These are phyloP conservation scores for Bipolaris cookei DNA, from an alignment of 2,329 filamentous ascomycete genomes.

Conservation along the genomic window DNA sequence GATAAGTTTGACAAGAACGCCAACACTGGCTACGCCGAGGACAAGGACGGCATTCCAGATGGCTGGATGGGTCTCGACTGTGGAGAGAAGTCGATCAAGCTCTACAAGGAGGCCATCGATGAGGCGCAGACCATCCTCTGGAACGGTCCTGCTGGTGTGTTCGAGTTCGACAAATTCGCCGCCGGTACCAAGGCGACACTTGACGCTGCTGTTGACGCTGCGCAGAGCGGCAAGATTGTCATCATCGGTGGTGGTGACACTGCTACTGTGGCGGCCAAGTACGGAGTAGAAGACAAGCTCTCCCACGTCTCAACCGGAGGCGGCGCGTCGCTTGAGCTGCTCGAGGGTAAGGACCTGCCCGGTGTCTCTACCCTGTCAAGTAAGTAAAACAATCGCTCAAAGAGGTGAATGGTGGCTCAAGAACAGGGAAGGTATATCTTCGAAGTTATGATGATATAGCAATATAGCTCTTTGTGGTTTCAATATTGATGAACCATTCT, in stretches of 20 bases:
- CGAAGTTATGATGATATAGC: slow-evolving; percentile 45
- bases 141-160: slow-evolving; percentile 97
- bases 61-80: slow-evolving; percentile 99
- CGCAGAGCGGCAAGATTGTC: slow-evolving; percentile 86
- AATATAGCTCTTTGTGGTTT: slow-evolving; percentile 35
- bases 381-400: slow-evolving; percentile 58
- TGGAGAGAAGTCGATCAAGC: slow-evolving; percentile 83
- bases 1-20: slow-evolving; percentile 93
- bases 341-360: slow-evolving; percentile 97
- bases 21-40: slow-evolving; percentile 78
- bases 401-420: slow-evolving; percentile 32
- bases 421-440: slow-evolving; percentile 39
- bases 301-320: slow-evolving; percentile 98
- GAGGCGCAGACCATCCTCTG: slow-evolving; percentile 96
- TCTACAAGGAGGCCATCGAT: slow-evolving; percentile 85
- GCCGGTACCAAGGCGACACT: slow-evolving; percentile 90
- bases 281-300: slow-evolving; percentile 92
- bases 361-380: slow-evolving; percentile 89
- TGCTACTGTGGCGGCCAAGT: slow-evolving; percentile 96
- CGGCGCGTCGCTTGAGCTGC: slow-evolving; percentile 91
- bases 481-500: slow-evolving; percentile 26
- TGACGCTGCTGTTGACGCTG: slow-evolving; percentile 83
- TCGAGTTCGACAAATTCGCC: slow-evolving; percentile 95
- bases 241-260: slow-evolving; percentile 99
- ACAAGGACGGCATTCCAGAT: slow-evolving; percentile 88